Percentiles rank a stretch among this genome's conserved stretches.
Evolutionary conservation across 1,284 basidiomycete species (phyloP).

Genomic region (Cystobasidium pallidum): DNA sequence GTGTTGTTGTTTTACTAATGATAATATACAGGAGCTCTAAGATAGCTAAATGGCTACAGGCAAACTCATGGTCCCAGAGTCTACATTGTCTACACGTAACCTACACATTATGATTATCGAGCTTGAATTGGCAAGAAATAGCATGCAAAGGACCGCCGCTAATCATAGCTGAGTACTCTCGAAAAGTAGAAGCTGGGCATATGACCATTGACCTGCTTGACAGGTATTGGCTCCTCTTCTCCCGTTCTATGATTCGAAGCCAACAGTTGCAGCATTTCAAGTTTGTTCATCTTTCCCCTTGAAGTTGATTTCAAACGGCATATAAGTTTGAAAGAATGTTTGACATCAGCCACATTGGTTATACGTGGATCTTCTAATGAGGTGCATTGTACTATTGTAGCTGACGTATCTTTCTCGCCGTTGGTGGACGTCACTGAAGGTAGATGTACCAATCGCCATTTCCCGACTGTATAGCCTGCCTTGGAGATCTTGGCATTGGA

Average conservation of each 20-base stretch:
- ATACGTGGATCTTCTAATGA: conserved; percentile 49
- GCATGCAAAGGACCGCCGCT: not conserved
- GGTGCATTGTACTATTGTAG: conserved; percentile 47
- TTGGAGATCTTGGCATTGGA: conserved; percentile 47
- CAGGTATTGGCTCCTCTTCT: conserved; percentile 44
- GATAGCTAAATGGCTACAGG: not conserved
- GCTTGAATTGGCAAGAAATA: too few relatives aligned
- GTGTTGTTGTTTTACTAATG: not conserved
- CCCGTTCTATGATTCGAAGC: conserved; percentile 45
- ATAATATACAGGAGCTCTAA: not conserved
- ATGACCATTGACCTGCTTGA: conserved; percentile 47
- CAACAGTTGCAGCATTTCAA: conserved; percentile 50
- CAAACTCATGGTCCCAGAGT: not conserved
- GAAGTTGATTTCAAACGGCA: conserved; percentile 48
- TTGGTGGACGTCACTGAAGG: not conserved
- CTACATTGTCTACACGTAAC: conserved; percentile 5
- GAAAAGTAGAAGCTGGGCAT: conserved; percentile 52
- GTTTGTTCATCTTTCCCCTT: conserved; percentile 52
- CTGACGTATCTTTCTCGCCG: conserved; percentile 14
- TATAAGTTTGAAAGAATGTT: conserved; percentile 51
- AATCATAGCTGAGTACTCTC: conserved; percentile 50
- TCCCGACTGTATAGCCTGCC: conserved; percentile 38
- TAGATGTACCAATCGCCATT: conserved; percentile 27
- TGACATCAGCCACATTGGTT: conserved; percentile 37
- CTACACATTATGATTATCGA: not conserved